Percentiles rank a stretch among this genome's conserved stretches.
These are phyloP conservation scores for Fennellomyces sp. DNA, from an alignment of 371 early-diverging fungal genomes.

Conservation along the genomic window DNA sequence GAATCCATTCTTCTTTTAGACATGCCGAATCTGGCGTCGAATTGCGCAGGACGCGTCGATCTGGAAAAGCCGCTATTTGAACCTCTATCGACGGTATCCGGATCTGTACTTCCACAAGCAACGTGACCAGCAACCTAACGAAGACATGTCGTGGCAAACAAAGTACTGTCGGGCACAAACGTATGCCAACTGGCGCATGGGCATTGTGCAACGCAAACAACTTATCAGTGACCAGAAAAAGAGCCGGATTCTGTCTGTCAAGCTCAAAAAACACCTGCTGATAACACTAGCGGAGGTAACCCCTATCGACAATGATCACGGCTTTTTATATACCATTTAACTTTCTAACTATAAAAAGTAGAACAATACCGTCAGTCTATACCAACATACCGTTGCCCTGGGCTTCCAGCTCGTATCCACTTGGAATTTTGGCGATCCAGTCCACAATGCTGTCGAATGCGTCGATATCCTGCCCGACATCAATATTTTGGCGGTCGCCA, in stretches of 20 bases:
- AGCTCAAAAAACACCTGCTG: constrained; percentile 28
- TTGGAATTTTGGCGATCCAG: constrained; percentile 42
- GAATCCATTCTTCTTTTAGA: constrained; percentile 14
- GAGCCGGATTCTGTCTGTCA: constrained; percentile 39
- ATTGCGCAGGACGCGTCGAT: constrained; percentile 38
- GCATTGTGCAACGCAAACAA: constrained; percentile 34
- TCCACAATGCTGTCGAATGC: constrained; percentile 38
- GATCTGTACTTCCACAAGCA: constrained; percentile 38
- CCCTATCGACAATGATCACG: background rate
- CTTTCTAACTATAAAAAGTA: constrained; percentile 10
- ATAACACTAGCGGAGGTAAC: constrained; percentile 44
- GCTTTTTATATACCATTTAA: background rate
- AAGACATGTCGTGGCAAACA: constrained; percentile 30
- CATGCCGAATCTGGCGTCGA: constrained; percentile 40
- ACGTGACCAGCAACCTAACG: background rate
- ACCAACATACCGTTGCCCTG: constrained; percentile 25
- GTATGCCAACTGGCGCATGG: constrained; percentile 46
- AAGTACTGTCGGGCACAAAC: constrained; percentile 44
- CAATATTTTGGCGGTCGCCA: constrained; percentile 46
- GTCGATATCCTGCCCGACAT: constrained; percentile 48
- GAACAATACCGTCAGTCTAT: constrained; percentile 40
- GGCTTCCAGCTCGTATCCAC: constrained; percentile 27
- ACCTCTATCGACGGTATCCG: constrained; percentile 27
- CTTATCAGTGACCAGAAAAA: constrained; percentile 24
- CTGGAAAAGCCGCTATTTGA: constrained; percentile 31